phyloP scores from a whole-genome alignment of 2,329 filamentous ascomycete genomes.

The Biscogniauxia mediterranea region DNA sequence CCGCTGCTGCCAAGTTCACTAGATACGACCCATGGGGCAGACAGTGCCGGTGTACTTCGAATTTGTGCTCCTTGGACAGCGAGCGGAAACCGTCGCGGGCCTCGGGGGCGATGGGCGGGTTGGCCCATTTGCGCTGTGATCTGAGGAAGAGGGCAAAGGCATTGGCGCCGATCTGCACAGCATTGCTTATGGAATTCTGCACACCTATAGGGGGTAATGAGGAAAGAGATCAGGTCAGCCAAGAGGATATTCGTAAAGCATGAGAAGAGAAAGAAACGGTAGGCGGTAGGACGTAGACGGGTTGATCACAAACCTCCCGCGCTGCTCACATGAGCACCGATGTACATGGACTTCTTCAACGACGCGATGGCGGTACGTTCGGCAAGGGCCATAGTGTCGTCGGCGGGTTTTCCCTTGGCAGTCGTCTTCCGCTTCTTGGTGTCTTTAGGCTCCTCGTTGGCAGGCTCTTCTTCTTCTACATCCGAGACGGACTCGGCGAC shows the following conservation, averaged over 20 bases:
- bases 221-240: slow-evolving; percentile 12
- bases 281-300: background rate
- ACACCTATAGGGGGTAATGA: slow-evolving; percentile 58
- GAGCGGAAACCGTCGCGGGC: slow-evolving; percentile 68
- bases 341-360: slow-evolving; percentile 69
- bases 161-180: slow-evolving; percentile 81
- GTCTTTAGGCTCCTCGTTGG: slow-evolving; percentile 8
- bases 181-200: slow-evolving; percentile 81
- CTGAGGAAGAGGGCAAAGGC: slow-evolving; percentile 94
- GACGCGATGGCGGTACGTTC: slow-evolving; percentile 62
- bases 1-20: slow-evolving; percentile 88
- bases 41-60: slow-evolving; percentile 69
- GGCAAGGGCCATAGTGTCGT: slow-evolving; percentile 60
- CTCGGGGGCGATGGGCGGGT: slow-evolving; percentile 69
- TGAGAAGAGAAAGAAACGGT: background rate
- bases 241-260: background rate
- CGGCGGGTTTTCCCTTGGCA: slow-evolving; percentile 37
- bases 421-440: slow-evolving; percentile 44
- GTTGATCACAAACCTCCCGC: slow-evolving; percentile 65
- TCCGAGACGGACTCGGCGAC: slow-evolving; percentile 17
- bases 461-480: slow-evolving; percentile 7
- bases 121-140: slow-evolving; percentile 92
- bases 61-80: slow-evolving; percentile 66
- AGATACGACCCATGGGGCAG: slow-evolving; percentile 95
- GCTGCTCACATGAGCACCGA: slow-evolving; percentile 88